phyloP scores from a whole-genome alignment of 371 early-diverging fungal genomes.

The Zopfochytrium polystomum region DNA sequence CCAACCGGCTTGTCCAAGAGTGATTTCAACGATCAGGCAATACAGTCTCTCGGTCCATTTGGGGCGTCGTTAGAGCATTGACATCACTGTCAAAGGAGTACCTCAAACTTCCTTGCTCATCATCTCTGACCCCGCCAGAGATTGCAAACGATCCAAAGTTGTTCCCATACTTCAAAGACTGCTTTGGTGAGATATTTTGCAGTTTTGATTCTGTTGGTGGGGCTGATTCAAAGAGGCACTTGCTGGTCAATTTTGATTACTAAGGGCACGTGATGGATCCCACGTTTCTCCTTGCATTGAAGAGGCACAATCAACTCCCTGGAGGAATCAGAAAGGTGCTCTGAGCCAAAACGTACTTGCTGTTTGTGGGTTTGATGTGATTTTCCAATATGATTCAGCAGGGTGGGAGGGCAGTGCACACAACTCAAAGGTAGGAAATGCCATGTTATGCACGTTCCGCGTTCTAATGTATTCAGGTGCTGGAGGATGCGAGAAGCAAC shows the following conservation, averaged over 20 bases:
- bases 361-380: constrained; percentile 3
- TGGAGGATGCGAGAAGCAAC: no score
- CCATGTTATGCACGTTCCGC: no score
- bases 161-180: constrained; percentile 4
- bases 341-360: constrained; percentile 14
- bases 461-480: no score
- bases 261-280: constrained; percentile 14
- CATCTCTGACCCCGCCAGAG: constrained; percentile 3
- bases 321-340: no score
- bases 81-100: neutral
- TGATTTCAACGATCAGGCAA: constrained; percentile 6
- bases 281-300: neutral
- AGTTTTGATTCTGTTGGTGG: neutral
- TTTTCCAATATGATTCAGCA: constrained; percentile 7
- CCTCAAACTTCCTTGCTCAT: constrained; percentile 3
- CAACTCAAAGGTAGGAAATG: no score
- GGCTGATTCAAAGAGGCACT: neutral
- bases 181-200: no score
- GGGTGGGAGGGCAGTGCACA: constrained; percentile 21
- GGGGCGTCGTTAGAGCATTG: neutral
- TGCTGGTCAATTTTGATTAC: neutral
- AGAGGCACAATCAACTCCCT: neutral
- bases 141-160: neutral
- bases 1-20: no score
- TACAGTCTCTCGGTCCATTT: neutral